Percentiles rank a stretch among this genome's conserved stretches.
Evolutionary conservation across 2,329 filamentous ascomycete genomes (phyloP).

Genomic region (Chalara sp.): DNA sequence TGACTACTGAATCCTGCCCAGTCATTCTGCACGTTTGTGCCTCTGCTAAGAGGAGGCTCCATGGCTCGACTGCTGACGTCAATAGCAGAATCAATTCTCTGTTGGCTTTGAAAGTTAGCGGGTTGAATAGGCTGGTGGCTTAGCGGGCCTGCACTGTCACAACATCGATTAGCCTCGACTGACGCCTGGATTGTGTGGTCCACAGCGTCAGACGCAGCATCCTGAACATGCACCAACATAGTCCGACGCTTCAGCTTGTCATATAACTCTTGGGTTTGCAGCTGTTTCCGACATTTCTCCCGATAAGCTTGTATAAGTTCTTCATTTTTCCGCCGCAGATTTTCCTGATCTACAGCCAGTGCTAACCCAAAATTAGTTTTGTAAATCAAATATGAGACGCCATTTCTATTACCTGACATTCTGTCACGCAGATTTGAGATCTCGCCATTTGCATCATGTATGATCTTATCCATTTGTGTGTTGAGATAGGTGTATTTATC

Average conservation of each 20-base stretch:
- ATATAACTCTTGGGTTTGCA: slow-evolving; percentile 61
- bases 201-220: slow-evolving; percentile 45
- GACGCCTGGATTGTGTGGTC: slow-evolving; percentile 33
- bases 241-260: slow-evolving; percentile 51
- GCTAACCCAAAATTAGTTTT: slow-evolving; percentile 28
- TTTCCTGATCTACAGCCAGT: slow-evolving; percentile 55
- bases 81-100: slow-evolving; percentile 1
- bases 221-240: slow-evolving; percentile 47
- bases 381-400: background rate
- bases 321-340: slow-evolving; percentile 62
- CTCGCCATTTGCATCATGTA: slow-evolving; percentile 69
- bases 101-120: slow-evolving; percentile 12
- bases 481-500: slow-evolving; percentile 64
- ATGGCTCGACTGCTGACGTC: background rate
- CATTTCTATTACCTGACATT: slow-evolving; percentile 46
- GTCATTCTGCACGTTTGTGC: slow-evolving; percentile 5
- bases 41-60: slow-evolving; percentile 5
- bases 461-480: slow-evolving; percentile 62
- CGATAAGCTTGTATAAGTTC: slow-evolving; percentile 60
- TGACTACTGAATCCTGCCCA: slow-evolving; percentile 20
- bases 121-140: slow-evolving; percentile 10
- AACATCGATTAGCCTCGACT: slow-evolving; percentile 17
- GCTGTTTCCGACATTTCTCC: slow-evolving; percentile 64
- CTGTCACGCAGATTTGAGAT: slow-evolving; percentile 60
- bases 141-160: slow-evolving; percentile 16